phyloP scores from a whole-genome alignment of 768 basidiomycete genomes.

The Sistotremastrum suecicum region DNA sequence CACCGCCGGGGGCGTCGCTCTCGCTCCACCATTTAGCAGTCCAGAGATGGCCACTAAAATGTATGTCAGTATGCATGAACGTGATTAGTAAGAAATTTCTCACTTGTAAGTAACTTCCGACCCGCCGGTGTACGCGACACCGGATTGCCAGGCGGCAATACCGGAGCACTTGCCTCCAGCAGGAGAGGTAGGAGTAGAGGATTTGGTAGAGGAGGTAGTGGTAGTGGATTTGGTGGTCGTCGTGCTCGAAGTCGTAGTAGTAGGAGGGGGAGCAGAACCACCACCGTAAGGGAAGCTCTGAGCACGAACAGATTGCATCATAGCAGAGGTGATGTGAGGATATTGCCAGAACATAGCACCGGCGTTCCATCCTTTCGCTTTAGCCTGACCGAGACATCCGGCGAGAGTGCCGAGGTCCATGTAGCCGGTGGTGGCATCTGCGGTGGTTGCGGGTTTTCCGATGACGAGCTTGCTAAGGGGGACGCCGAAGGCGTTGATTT shows the following conservation, averaged over 20 bases:
- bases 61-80: conserved; percentile 4
- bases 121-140: conserved; percentile 36
- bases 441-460: conserved; percentile 48
- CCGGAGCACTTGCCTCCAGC: conserved; percentile 29
- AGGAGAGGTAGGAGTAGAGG: conserved; percentile 11
- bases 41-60: conserved; percentile 26
- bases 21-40: conserved; percentile 53
- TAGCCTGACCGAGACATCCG: conserved; percentile 45
- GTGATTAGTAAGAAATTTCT: conserved; percentile 10
- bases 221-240: not conserved
- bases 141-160: conserved; percentile 36
- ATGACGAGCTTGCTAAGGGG: conserved; percentile 53
- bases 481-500: conserved; percentile 46
- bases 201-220: conserved; percentile 12
- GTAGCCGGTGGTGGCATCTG: conserved; percentile 46
- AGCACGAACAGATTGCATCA: not conserved
- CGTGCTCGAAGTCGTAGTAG: too few species aligned
- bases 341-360: conserved; percentile 19
- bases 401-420: conserved; percentile 44
- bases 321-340: not conserved
- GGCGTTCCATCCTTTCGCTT: conserved; percentile 44
- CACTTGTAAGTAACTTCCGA: conserved; percentile 37
- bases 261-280: too few species aligned
- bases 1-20: conserved; percentile 33
- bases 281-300: too few species aligned